Evolutionary conservation across 192 early-diverging fungal species (phyloP).

Genomic region (Pecoramyces ruminantium): DNA sequence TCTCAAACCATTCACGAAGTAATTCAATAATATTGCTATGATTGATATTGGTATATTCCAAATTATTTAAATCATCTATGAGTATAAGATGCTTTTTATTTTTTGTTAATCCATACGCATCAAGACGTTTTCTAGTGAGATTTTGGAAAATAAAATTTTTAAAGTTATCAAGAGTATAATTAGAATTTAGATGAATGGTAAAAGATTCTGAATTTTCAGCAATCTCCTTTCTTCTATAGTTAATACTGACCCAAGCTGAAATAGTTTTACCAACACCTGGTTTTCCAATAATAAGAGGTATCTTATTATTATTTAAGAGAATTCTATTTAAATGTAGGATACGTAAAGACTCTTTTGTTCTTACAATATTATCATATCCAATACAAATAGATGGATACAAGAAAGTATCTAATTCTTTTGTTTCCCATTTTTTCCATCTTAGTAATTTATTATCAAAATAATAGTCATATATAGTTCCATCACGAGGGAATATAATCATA

Average conservation of each 20-base stretch:
- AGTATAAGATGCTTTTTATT: background rate
- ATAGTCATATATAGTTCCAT: background rate
- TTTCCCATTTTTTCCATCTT: background rate
- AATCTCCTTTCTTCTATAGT: background rate
- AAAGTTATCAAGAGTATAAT: background rate
- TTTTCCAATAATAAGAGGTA: background rate
- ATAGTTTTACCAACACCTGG: background rate
- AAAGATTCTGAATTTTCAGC: background rate
- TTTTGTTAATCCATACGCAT: background rate
- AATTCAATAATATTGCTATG: background rate
- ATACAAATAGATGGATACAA: background rate
- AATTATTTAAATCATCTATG: background rate
- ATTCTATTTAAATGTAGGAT: background rate
- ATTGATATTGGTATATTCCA: background rate
- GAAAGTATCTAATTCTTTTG: background rate
- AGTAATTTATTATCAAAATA: background rate
- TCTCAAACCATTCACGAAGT: background rate
- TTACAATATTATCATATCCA: background rate
- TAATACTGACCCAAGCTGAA: background rate
- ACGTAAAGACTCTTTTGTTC: background rate
- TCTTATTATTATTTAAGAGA: background rate
- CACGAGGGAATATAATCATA: background rate
- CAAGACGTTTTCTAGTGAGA: background rate
- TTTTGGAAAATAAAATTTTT: background rate
- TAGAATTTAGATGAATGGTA: background rate